Evolutionary conservation across 768 basidiomycete genomes (phyloP).

Genomic region (Dacryopinax primogenitus): DNA sequence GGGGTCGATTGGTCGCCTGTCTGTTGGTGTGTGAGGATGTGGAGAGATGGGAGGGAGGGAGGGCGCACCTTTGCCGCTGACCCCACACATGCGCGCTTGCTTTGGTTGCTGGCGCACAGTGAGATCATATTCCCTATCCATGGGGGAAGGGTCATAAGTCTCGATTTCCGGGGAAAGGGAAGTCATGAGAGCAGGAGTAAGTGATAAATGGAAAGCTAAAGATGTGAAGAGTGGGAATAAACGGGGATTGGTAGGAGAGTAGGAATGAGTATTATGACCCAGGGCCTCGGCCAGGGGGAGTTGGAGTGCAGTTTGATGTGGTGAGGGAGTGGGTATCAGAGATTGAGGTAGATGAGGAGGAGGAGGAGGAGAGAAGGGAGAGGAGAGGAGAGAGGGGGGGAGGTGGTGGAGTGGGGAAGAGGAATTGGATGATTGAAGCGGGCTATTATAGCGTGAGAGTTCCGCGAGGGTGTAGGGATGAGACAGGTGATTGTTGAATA

Average conservation of each 20-base stretch:
- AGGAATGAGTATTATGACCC: too few species aligned
- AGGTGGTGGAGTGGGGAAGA: background rate
- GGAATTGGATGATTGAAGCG: background rate
- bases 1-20: constrained; percentile 92
- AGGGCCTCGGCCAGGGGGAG: too few species aligned
- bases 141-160: background rate
- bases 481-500: too few species aligned
- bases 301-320: too few species aligned
- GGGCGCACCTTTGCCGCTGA: constrained; percentile 56
- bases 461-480: background rate
- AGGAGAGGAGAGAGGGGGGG: background rate
- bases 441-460: constrained; percentile 1
- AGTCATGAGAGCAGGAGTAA: background rate
- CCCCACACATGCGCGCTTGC: constrained; percentile 69
- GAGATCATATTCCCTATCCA: constrained; percentile 66
- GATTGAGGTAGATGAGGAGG: too few species aligned
- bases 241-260: too few species aligned
- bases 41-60: constrained; percentile 6
- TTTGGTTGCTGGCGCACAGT: constrained; percentile 82
- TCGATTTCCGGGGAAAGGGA: background rate
- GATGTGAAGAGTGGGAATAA: background rate
- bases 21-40: constrained; percentile 39
- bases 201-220: too few species aligned
- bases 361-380: too few species aligned
- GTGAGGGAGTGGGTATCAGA: too few species aligned